phyloP scores from a whole-genome alignment of 306 rosid species.

The Cucurbita argyrosperma region DNA sequence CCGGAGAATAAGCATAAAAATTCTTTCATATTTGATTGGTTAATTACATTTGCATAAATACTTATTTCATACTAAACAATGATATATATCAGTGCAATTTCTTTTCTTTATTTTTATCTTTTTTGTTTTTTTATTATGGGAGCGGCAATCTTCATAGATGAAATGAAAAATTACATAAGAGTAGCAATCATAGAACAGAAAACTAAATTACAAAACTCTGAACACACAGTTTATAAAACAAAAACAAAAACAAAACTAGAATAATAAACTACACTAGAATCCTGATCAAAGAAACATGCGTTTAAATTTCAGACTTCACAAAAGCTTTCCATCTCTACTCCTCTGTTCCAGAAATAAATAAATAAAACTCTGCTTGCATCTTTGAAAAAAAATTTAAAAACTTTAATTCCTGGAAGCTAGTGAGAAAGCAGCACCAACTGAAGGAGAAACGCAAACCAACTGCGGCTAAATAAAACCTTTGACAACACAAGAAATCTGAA shows the following conservation, averaged over 20 bases:
- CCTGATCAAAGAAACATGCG: background rate
- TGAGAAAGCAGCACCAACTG: background rate
- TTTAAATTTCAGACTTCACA: no score
- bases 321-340: no score
- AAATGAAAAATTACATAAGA: background rate
- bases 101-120: no score
- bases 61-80: background rate
- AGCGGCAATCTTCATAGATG: background rate
- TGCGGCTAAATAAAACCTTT: background rate
- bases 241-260: background rate
- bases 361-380: background rate
- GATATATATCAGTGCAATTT: background rate
- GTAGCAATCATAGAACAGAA: background rate
- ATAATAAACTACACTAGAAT: background rate
- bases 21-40: background rate
- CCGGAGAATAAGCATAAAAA: background rate
- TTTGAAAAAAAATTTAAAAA: background rate
- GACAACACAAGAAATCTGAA: background rate
- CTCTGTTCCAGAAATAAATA: background rate
- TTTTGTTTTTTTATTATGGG: background rate
- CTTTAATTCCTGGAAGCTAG: background rate
- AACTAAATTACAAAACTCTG: background rate
- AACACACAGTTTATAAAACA: background rate
- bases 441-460: background rate
- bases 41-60: background rate